Percentiles rank a stretch among this genome's conserved stretches.
These are phyloP conservation scores for Quercus wislizeni DNA, from an alignment of 306 rosid species.

Conservation along the genomic window DNA sequence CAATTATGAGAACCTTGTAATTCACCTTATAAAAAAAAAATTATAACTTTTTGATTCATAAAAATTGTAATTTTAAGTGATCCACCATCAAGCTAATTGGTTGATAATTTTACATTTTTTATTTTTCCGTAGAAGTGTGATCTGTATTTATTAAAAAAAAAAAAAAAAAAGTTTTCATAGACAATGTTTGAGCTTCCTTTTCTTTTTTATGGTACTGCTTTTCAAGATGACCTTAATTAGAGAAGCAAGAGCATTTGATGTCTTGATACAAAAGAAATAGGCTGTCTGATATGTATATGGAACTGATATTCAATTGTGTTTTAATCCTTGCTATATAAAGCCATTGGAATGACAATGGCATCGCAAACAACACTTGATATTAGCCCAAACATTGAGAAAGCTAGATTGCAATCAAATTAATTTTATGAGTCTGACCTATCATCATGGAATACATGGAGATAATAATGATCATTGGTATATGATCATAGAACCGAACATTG, in stretches of 20 bases:
- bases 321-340: background rate
- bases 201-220: background rate
- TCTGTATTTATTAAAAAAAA: background rate
- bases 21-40: too few species aligned
- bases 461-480: background rate
- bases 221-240: background rate
- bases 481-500: background rate
- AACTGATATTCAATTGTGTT: background rate
- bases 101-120: background rate
- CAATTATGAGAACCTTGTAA: too few species aligned
- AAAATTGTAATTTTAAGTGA: background rate
- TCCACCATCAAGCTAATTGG: background rate
- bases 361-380: background rate
- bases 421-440: background rate
- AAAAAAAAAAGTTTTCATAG: background rate
- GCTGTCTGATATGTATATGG: background rate
- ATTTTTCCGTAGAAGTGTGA: background rate
- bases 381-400: background rate
- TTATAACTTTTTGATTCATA: too few species aligned
- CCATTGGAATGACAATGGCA: background rate
- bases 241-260: background rate
- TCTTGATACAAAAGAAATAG: background rate
- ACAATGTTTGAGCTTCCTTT: background rate
- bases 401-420: background rate
- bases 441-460: background rate